Conservation (phyloP, 768 basidiomycete species). For the Nevesoporus exiguus region DNA sequence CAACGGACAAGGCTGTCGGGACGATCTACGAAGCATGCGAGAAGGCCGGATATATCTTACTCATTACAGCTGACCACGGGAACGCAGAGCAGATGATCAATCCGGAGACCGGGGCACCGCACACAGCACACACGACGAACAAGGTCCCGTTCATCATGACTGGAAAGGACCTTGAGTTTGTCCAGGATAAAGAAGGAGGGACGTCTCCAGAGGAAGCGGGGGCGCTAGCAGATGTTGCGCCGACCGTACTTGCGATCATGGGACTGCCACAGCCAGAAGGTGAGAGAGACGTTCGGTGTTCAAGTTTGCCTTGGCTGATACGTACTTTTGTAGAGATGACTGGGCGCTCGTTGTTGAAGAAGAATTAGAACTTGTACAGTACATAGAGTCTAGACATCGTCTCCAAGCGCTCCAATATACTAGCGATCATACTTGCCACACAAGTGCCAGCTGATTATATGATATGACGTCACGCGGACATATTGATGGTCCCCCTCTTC, state of each 20-base stretch:
- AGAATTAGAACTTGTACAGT: conserved; percentile 18
- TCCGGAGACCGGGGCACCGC: conserved; percentile 76
- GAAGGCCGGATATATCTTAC: conserved; percentile 79
- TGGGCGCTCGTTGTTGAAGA: conserved; percentile 27
- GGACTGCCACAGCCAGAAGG: conserved; percentile 69
- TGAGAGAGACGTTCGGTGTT: conserved; percentile 24
- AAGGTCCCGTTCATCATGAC: conserved; percentile 87
- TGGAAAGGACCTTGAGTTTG: conserved; percentile 56
- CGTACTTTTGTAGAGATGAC: conserved; percentile 25
- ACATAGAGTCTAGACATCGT: conserved; percentile 5
- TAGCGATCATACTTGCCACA: background rate
- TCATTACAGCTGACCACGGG: conserved; percentile 91
- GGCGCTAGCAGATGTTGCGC: conserved; percentile 87
- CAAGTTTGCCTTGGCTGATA: background rate
- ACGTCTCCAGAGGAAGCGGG: conserved; percentile 57
- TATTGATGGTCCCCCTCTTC: background rate
- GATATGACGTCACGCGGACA: conserved; percentile 16
- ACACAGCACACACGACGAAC: conserved; percentile 91
- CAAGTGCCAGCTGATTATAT: conserved; percentile 3
- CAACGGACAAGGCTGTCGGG: conserved; percentile 88
- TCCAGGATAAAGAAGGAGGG: conserved; percentile 46
- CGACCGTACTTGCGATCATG: conserved; percentile 79
- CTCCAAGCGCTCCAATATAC: background rate
- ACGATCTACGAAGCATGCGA: conserved; percentile 84
- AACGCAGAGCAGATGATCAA: conserved; percentile 96